These are phyloP conservation scores for Russula foetens DNA, from an alignment of 768 basidiomycete species.

Conservation along the genomic window DNA sequence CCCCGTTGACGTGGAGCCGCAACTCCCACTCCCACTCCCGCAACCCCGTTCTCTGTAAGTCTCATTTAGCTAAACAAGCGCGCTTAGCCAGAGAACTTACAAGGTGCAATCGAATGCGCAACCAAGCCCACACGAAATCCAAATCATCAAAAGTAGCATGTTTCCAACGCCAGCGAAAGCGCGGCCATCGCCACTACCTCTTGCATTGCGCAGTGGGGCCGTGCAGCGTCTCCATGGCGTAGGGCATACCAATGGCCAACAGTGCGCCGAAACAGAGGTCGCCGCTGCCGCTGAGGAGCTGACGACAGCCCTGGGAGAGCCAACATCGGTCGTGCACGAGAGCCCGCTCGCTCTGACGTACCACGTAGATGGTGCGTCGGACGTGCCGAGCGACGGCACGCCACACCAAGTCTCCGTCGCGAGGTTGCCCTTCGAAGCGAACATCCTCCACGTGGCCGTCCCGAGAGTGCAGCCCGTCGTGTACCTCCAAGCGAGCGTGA, in stretches of 20 bases:
- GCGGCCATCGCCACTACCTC: no score
- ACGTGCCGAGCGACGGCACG: constrained; percentile 46
- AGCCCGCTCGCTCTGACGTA: constrained; percentile 47
- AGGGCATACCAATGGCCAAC: neutral
- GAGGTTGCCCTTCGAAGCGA: constrained; percentile 38
- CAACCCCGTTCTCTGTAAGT: neutral
- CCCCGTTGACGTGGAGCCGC: no score
- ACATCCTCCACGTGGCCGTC: constrained; percentile 40
- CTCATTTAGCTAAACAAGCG: neutral
- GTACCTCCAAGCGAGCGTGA: constrained; percentile 38
- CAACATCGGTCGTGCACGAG: constrained; percentile 40
- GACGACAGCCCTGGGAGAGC: constrained; percentile 23
- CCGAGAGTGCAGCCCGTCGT: constrained; percentile 43
- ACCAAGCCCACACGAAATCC: no score
- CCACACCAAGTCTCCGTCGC: constrained; percentile 49
- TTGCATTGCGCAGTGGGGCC: no score
- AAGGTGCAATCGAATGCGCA: no score
- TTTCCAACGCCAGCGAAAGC: neutral
- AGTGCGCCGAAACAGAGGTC: neutral
- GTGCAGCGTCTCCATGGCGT: no score
- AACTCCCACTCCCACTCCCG: no score
- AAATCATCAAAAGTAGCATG: no score
- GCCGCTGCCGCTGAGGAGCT: neutral
- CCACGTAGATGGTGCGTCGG: constrained; percentile 40
- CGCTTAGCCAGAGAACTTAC: no score